Conservation (phyloP, 371 early-diverging fungal species). For the Phascolomyces articulosus region DNA sequence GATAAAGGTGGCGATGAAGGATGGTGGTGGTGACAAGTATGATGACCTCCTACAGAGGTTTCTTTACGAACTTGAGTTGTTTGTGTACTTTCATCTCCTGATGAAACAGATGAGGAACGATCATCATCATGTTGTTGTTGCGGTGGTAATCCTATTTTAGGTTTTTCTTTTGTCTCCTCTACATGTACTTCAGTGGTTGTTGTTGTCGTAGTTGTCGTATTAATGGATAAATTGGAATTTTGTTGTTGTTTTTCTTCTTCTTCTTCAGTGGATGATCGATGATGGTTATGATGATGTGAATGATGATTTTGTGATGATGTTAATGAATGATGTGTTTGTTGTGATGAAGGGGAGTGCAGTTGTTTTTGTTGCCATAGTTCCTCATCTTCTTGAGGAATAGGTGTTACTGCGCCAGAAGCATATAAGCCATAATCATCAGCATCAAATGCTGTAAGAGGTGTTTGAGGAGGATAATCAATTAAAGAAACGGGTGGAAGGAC, state of each 20-base stretch:
- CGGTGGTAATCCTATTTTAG: background rate
- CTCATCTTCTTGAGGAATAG: background rate
- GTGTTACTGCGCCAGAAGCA: constrained; percentile 3
- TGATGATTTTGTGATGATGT: background rate
- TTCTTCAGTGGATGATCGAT: background rate
- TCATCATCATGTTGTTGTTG: background rate
- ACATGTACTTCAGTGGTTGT: background rate
- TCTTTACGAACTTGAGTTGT: background rate
- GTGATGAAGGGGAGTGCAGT: background rate
- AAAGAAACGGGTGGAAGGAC: constrained; percentile 48
- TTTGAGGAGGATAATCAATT: constrained; percentile 27
- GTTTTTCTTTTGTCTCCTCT: background rate
- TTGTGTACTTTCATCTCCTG: constrained; percentile 7
- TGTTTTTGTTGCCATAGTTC: background rate
- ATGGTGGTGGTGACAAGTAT: background rate
- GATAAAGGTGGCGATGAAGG: too few species aligned
- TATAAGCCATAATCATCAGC: constrained; percentile 14
- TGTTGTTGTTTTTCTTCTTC: background rate
- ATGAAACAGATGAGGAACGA: background rate
- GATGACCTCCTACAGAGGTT: constrained; percentile 1
- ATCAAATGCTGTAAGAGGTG: constrained; percentile 5
- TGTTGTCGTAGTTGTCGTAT: background rate
- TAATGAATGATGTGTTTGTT: background rate
- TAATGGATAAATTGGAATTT: background rate
- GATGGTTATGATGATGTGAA: background rate